Evolutionary conservation across 1,139 yeast genomes (phyloP).

Genomic region (Kodamaea plutei): DNA sequence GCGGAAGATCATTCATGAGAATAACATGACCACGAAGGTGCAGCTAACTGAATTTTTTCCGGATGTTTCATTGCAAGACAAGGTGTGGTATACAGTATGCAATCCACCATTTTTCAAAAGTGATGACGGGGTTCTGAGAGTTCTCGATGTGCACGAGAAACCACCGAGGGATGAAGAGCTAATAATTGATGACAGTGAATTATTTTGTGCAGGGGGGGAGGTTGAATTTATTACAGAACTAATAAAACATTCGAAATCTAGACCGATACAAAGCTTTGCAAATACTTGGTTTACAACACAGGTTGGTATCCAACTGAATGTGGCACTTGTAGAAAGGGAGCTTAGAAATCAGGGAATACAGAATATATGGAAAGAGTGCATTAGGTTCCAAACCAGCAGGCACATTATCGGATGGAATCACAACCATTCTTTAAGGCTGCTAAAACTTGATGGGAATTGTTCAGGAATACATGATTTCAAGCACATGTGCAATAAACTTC

Average conservation of each 20-base stretch:
- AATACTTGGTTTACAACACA: slow-evolving; percentile 20
- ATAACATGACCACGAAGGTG: slow-evolving; percentile 2
- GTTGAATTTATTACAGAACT: slow-evolving; percentile 12
- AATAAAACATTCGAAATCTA: slow-evolving; percentile 5
- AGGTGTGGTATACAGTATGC: slow-evolving; percentile 17
- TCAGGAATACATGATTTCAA: no score
- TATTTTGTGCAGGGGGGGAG: slow-evolving; percentile 19
- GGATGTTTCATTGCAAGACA: neutral
- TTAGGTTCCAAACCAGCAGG: slow-evolving; percentile 15
- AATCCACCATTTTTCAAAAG: slow-evolving; percentile 22
- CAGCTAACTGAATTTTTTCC: slow-evolving; percentile 1
- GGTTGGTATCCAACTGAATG: slow-evolving; percentile 16
- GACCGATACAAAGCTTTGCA: slow-evolving; percentile 5
- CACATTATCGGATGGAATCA: slow-evolving; percentile 20
- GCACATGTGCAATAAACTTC: no score
- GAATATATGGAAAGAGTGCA: slow-evolving; percentile 9
- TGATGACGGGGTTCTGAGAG: no score
- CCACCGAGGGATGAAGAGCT: slow-evolving; percentile 11
- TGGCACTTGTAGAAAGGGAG: slow-evolving; percentile 8
- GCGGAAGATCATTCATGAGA: slow-evolving; percentile 3
- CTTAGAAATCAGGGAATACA: slow-evolving; percentile 6
- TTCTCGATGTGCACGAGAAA: no score
- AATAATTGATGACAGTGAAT: slow-evolving; percentile 13
- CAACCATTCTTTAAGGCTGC: no score
- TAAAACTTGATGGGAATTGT: no score